phyloP scores from a whole-genome alignment of 2,329 filamentous ascomycete species.

The Ilyonectria sp. region DNA sequence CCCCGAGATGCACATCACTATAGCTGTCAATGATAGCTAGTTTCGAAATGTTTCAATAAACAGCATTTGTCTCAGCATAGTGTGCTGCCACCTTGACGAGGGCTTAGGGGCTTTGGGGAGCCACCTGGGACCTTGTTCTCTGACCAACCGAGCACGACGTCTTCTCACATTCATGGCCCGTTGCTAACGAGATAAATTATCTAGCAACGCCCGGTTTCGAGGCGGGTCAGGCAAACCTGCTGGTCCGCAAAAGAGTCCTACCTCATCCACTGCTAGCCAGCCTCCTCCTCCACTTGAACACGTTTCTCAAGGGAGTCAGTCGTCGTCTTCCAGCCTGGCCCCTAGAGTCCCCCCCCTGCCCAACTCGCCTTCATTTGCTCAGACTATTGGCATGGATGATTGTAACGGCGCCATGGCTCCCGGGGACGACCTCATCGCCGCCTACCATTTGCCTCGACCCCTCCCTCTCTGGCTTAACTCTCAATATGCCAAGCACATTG shows the following conservation, averaged over 20 bases:
- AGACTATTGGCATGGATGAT: slow-evolving; percentile 79
- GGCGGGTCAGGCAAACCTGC: slow-evolving; percentile 67
- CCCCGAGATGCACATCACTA: slow-evolving; percentile 25
- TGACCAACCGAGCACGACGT: slow-evolving; percentile 23
- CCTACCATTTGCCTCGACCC: slow-evolving; percentile 76
- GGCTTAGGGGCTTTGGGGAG: not conserved
- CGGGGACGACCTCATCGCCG: slow-evolving; percentile 70
- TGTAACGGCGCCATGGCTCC: slow-evolving; percentile 63
- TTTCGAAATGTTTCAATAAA: slow-evolving; percentile 40
- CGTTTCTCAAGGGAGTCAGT: slow-evolving; percentile 64
- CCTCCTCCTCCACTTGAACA: slow-evolving; percentile 65
- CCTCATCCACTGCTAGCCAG: slow-evolving; percentile 63
- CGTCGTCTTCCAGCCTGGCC: slow-evolving; percentile 66
- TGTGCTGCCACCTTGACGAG: slow-evolving; percentile 35
- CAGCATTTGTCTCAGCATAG: slow-evolving; percentile 41
- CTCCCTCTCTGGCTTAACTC: slow-evolving; percentile 81
- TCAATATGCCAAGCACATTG: slow-evolving; percentile 86
- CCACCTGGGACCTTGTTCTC: slow-evolving; percentile 15
- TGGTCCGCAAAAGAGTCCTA: slow-evolving; percentile 68
- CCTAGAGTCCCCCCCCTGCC: slow-evolving; percentile 74
- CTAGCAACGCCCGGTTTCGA: slow-evolving; percentile 72
- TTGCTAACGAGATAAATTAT: slow-evolving; percentile 47
- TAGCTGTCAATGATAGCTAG: slow-evolving; percentile 29
- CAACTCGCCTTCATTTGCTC: slow-evolving; percentile 74
- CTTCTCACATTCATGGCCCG: slow-evolving; percentile 19